Evolutionary conservation across 2,329 filamentous ascomycete genomes (phyloP), one percentile per base, ranked within the genome.

Genomic region (Pestalotiopsis fici): DNA sequence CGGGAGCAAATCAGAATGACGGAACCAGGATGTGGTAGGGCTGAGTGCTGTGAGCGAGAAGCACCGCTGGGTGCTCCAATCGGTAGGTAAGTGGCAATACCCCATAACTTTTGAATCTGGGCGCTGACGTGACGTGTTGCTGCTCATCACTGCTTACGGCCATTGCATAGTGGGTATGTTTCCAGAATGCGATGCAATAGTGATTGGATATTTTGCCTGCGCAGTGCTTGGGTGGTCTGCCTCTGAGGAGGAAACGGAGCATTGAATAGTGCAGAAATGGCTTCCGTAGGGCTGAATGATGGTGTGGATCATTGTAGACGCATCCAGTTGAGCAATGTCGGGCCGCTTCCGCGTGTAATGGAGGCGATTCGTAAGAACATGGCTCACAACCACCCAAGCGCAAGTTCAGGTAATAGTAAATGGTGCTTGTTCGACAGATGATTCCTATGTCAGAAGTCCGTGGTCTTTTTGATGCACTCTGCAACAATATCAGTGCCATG

Each of bases 231-330:
- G 18, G 18, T 50, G 43, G 43, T 50, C 15, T 23, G 27, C 21
- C 25, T 5, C 12, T 21, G 25, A 12, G 28, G 28, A 37, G 27
- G 31, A 27, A 15, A 37, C 11, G 9, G 56, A 35, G 28, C 28
- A 47, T n/a, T 37, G 50, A 27, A 47, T 21, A n/a, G 21, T 59
- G 59, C 59, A 61, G 50, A 62, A 39, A 62, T 68, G 66, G 59
- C 50, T 31, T 47, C 65, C 66, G 31, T 68, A 68, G 66, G 66
- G 66, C 66, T 68, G 66, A 68, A 61, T 35, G 47, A 28, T 43
- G 59, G 66, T 68, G 66, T 63, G 59, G 64, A 68, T 27, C 35
- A 15, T 11, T 7, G 21, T 5, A 25, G 37, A 55, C 21, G 56
- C 54, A 18, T 25, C 25, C 25, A 31, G n/a, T 27, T 23, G 21